Evolutionary conservation across 192 early-diverging fungal species (phyloP).

Genomic region (Backusella sp.): DNA sequence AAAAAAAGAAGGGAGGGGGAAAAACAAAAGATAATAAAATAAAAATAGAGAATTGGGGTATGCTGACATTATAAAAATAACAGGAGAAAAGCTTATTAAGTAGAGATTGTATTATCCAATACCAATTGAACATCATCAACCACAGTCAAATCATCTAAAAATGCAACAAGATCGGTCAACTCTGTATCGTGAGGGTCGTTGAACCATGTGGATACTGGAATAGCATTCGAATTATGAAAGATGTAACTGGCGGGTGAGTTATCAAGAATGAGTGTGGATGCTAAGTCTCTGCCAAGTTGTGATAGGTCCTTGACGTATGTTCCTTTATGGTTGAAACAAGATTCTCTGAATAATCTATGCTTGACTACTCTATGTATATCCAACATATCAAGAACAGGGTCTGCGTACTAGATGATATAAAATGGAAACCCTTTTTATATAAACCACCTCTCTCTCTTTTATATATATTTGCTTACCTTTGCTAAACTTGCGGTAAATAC

Average conservation of each 20-base stretch:
- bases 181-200: conserved; percentile 88
- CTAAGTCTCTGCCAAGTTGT: conserved; percentile 73
- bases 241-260: conserved; percentile 84
- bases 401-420: conserved; percentile 67
- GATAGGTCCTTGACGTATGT: conserved; percentile 91
- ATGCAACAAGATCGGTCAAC: conserved; percentile 80
- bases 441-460: not conserved
- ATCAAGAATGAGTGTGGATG: conserved; percentile 80
- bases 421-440: not conserved
- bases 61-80: conserved; percentile 11
- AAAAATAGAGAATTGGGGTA: conserved; percentile 8
- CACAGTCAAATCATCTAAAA: conserved; percentile 75
- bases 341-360: conserved; percentile 87
- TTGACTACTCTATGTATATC: conserved; percentile 74
- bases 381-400: conserved; percentile 83
- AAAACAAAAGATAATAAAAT: not conserved
- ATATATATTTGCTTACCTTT: conserved; percentile 43
- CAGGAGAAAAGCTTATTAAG: not conserved
- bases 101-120: conserved; percentile 44
- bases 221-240: conserved; percentile 86
- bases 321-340: conserved; percentile 82
- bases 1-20: not conserved
- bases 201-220: conserved; percentile 86
- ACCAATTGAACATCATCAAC: conserved; percentile 77
- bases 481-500: conserved; percentile 86